These are phyloP conservation scores for Globisporangium alternatum DNA, from an alignment of 352 stramenopile genomes.

Conservation along the genomic window DNA sequence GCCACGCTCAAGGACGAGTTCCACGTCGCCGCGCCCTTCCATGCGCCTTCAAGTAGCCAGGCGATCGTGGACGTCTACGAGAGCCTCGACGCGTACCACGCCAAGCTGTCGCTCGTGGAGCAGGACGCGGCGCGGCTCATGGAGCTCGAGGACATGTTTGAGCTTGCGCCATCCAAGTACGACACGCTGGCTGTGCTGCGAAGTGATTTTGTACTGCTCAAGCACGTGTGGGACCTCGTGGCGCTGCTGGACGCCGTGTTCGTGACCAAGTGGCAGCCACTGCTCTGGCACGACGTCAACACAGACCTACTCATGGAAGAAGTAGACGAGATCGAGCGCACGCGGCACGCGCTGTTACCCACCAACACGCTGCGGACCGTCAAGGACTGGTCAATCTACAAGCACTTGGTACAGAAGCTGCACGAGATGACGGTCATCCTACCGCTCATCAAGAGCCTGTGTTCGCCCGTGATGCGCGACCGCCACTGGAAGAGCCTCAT, in stretches of 20 bases:
- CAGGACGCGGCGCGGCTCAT: conserved; percentile 77
- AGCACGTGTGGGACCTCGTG: conserved; percentile 93
- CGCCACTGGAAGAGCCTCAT: conserved; percentile 89
- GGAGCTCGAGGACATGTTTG: conserved; percentile 95
- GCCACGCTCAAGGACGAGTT: conserved; percentile 69
- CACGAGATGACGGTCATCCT: conserved; percentile 92
- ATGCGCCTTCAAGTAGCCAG: conserved; percentile 21
- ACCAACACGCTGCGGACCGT: conserved; percentile 37
- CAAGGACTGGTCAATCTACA: conserved; percentile 94
- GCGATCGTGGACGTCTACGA: conserved; percentile 76
- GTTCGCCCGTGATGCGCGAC: conserved; percentile 85
- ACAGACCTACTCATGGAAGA: conserved; percentile 87
- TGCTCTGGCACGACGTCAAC: conserved; percentile 88
- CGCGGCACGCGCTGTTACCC: conserved; percentile 53
- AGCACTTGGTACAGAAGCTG: conserved; percentile 87
- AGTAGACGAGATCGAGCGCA: conserved; percentile 78
- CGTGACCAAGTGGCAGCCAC: conserved; percentile 77
- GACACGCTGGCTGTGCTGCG: conserved; percentile 81
- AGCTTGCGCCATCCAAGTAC: conserved; percentile 81
- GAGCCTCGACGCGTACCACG: conserved; percentile 85
- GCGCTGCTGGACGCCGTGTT: conserved; percentile 78
- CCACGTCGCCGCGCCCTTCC: conserved; percentile 49
- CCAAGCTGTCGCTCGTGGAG: conserved; percentile 77
- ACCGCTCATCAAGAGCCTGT: conserved; percentile 87
- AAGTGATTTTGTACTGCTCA: conserved; percentile 87